Base-by-base conservation (phyloP, 2,329 filamentous ascomycete species). In the Stachybotrys echinatus region DNA sequence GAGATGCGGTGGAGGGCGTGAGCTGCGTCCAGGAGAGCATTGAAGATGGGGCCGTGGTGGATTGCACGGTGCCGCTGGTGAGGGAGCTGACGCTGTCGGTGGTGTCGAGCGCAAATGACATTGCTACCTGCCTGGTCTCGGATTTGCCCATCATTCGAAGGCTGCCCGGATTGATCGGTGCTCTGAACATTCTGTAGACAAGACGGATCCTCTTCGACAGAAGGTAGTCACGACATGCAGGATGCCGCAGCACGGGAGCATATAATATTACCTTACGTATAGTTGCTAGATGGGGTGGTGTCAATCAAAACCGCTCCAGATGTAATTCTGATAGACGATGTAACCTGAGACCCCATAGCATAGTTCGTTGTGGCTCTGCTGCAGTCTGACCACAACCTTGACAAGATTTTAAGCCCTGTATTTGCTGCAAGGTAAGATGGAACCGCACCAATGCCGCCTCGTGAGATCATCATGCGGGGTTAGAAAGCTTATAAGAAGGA, bases 81-180 rank as follows among this genome's bases (percentile, higher is more conserved):
- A 7, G 23, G 17, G 48, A 42, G 5, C 48, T 49, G 5, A 20
- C 17, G 3, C 42, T 49, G 4, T 31, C 39, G n/a, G 40, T 45
- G 14, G 42, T 49, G 14, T 45, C 40, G 12, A 42, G 45, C 14
- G 40, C 45, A 23, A 49, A 27, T 12, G 48, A 45, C 20, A 45
- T 45, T 17, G 31, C 44, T 27, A 49, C 48, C 23, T 49, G 48
- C 48, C 48, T 49, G 39, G 40, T 34, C 19, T 49, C 48, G n/a
- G 48, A 31, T 23, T 42, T 49, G n/a, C 48, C 48, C 40, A 23
- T 49, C 10, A 45, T 49, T n/a, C 27, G 42, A 20, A 31, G 38
- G 17, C 48, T 49, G 17, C 48, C 48, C 8, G 48, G 42, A 17
- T 42, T 49, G 18, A 27, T 42, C 22, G 8, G 12, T 43, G 20